Conservation (phyloP, 2,329 filamentous ascomycete species). For the Fusarium paranaense region DNA sequence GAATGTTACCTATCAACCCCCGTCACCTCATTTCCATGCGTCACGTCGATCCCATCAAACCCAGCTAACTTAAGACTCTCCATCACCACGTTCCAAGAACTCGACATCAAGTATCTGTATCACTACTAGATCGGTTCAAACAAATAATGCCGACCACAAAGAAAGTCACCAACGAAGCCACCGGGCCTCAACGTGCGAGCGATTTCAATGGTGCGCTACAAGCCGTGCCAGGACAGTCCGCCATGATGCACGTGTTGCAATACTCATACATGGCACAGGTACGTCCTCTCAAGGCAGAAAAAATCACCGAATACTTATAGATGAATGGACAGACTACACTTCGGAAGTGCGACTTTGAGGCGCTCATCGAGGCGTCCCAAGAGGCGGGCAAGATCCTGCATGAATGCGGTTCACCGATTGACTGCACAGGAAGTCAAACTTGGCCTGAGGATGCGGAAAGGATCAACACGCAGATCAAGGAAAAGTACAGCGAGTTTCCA, state of each 20-base stretch:
- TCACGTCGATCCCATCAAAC: too few species aligned
- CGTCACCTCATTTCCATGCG: too few species aligned
- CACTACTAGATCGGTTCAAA: background rate
- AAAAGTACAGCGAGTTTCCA: background rate
- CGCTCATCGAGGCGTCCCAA: background rate
- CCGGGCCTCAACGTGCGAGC: background rate
- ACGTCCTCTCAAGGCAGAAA: background rate
- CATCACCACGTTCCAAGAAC: too few species aligned
- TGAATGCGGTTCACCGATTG: background rate
- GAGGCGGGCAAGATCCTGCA: background rate
- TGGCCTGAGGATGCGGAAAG: background rate
- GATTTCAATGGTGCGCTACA: background rate
- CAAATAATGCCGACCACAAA: background rate
- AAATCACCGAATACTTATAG: background rate
- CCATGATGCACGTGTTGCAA: background rate
- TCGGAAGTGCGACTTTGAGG: background rate
- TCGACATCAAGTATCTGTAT: too few species aligned
- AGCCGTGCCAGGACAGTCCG: background rate
- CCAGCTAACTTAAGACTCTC: too few species aligned
- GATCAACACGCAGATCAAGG: background rate
- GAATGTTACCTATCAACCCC: too few species aligned
- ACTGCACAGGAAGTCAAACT: background rate
- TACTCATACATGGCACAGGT: background rate
- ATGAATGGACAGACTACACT: background rate
- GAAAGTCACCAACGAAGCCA: background rate